Percentiles rank a stretch among this genome's conserved stretches.
phyloP scores from a whole-genome alignment of 306 rosid genomes.

The Sophora flavescens region DNA sequence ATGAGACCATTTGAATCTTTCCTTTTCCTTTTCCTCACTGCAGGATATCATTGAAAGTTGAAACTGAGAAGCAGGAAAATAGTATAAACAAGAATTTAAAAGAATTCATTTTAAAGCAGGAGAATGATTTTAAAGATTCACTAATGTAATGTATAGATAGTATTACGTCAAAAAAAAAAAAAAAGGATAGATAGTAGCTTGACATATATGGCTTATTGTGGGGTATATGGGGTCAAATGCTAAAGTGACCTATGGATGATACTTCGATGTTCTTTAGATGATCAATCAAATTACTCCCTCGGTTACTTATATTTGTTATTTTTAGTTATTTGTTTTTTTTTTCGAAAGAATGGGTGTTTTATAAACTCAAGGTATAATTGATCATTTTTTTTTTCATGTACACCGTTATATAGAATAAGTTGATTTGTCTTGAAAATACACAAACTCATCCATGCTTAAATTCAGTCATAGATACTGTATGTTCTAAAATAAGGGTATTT shows the following conservation, averaged over 20 bases:
- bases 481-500: too few species aligned
- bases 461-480: too few species aligned
- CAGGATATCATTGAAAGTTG: constrained; percentile 37
- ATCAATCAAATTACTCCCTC: constrained; percentile 10
- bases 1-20: constrained; percentile 40
- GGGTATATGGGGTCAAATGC: constrained; percentile 51
- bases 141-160: too few species aligned
- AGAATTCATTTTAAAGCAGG: neutral
- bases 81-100: neutral
- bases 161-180: too few species aligned
- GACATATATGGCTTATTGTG: constrained; percentile 7
- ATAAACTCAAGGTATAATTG: too few species aligned
- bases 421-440: too few species aligned
- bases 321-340: too few species aligned
- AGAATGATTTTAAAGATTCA: neutral
- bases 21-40: neutral
- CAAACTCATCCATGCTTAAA: too few species aligned
- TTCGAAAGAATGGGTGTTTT: too few species aligned
- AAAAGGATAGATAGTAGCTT: neutral
- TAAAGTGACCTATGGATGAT: constrained; percentile 50
- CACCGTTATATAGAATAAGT: too few species aligned
- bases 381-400: too few species aligned
- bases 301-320: too few species aligned
- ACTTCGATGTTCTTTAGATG: constrained; percentile 37
- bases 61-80: constrained; percentile 18